Evolutionary conservation across 2,329 filamentous ascomycete species (phyloP).

Genomic region (Colletotrichum tofieldiae): DNA sequence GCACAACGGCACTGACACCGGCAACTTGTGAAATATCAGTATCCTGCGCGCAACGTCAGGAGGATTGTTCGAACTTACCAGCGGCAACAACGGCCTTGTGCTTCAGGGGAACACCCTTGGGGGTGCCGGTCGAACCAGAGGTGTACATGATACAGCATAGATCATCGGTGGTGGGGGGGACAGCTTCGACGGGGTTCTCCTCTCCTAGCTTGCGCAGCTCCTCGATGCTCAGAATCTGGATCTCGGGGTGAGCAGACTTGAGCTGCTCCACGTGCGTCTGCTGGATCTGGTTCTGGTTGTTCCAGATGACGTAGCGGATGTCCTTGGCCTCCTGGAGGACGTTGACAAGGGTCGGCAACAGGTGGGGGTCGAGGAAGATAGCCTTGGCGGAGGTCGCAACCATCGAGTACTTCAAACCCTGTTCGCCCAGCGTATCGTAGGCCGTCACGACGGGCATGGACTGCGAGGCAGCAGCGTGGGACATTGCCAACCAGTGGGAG

Average conservation of each 20-base stretch:
- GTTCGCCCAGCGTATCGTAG: constrained; percentile 85
- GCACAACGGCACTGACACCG: constrained; percentile 84
- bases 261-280: constrained; percentile 66
- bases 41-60: neutral
- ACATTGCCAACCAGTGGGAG: constrained; percentile 66
- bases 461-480: constrained; percentile 76
- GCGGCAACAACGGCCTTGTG: constrained; percentile 83
- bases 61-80: constrained; percentile 64
- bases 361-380: constrained; percentile 70
- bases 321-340: constrained; percentile 67
- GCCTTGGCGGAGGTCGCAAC: constrained; percentile 79
- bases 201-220: constrained; percentile 68
- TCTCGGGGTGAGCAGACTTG: constrained; percentile 57
- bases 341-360: constrained; percentile 72
- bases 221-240: constrained; percentile 66
- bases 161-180: constrained; percentile 80
- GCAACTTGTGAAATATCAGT: constrained; percentile 68
- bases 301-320: constrained; percentile 69
- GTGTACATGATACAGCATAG: constrained; percentile 83
- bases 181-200: constrained; percentile 77
- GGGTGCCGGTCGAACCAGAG: constrained; percentile 85
- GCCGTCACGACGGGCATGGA: constrained; percentile 88
- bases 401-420: constrained; percentile 82
- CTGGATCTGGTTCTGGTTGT: constrained; percentile 67
- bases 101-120: constrained; percentile 85